These are phyloP conservation scores for Rostrohypoxylon terebratum DNA, from an alignment of 495 filamentous ascomycete genomes.

Conservation along the genomic window DNA sequence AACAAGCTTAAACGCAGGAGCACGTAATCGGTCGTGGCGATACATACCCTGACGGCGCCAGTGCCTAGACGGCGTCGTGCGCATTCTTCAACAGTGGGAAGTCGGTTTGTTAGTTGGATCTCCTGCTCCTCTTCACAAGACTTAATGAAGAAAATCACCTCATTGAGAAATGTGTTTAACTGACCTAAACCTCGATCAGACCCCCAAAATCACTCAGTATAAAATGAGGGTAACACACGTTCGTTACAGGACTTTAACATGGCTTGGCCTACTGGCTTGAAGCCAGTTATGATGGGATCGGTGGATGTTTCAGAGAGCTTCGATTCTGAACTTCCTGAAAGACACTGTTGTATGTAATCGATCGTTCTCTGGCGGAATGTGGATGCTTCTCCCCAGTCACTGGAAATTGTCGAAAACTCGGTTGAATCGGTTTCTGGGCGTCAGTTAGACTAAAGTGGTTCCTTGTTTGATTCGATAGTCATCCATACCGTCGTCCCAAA, in stretches of 20 bases:
- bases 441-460: not conserved
- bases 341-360: slow-evolving; percentile 17
- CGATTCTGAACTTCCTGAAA: slow-evolving; percentile 1
- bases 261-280: slow-evolving; percentile 19
- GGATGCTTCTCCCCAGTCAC: slow-evolving; percentile 18
- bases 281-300: slow-evolving; percentile 12
- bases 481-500: slow-evolving; percentile 26
- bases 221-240: not conserved
- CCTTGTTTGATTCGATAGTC: not conserved
- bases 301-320: slow-evolving; percentile 11
- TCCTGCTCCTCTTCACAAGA: slow-evolving; percentile 29
- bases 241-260: slow-evolving; percentile 18
- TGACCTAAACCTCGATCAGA: slow-evolving; percentile 17
- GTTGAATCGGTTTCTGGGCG: slow-evolving; percentile 24
- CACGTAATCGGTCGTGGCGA: slow-evolving; percentile 26
- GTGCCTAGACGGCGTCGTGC: not conserved
- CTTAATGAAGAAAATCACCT: slow-evolving; percentile 15
- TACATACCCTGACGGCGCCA: slow-evolving; percentile 8
- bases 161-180: slow-evolving; percentile 8
- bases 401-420: slow-evolving; percentile 20
- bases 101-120: not conserved
- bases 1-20: not conserved
- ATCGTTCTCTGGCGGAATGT: slow-evolving; percentile 19
- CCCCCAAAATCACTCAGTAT: not conserved
- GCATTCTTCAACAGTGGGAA: slow-evolving; percentile 37